These are phyloP conservation scores for Mycena galericulata DNA, from an alignment of 768 basidiomycete species.

Conservation along the genomic window DNA sequence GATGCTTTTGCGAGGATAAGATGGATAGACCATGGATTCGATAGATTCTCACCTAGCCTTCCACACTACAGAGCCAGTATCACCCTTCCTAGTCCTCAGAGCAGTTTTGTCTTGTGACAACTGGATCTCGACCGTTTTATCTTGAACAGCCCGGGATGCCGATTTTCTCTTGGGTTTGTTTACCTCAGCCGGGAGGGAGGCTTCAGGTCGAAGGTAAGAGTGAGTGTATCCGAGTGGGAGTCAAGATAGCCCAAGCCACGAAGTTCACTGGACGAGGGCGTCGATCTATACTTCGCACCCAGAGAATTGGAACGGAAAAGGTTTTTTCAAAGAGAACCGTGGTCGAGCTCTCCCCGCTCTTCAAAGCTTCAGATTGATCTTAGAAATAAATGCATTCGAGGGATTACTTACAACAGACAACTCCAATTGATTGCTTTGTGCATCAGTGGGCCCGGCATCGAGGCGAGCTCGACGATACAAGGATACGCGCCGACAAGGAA, in stretches of 20 bases:
- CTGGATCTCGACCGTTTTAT: slow-evolving; percentile 56
- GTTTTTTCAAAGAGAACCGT: too few species aligned
- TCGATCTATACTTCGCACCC: too few species aligned
- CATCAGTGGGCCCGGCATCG: too few species aligned
- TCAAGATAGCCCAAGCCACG: slow-evolving; percentile 76
- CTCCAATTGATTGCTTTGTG: too few species aligned
- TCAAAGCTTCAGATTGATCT: too few species aligned
- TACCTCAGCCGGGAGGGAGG: slow-evolving; percentile 26
- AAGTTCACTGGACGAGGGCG: slow-evolving; percentile 44
- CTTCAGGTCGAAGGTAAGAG: slow-evolving; percentile 67
- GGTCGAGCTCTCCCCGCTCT: too few species aligned
- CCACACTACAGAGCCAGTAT: slow-evolving; percentile 91
- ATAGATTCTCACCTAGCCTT: slow-evolving; percentile 72
- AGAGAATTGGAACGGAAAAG: too few species aligned
- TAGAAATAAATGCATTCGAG: too few species aligned
- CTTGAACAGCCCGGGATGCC: slow-evolving; percentile 29
- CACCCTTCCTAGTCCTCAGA: slow-evolving; percentile 77
- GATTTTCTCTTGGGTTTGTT: slow-evolving; percentile 42
- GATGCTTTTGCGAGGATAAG: too few species aligned
- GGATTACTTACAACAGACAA: too few species aligned
- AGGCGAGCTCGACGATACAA: too few species aligned
- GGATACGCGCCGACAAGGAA: too few species aligned
- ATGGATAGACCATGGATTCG: not conserved
- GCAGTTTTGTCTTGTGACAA: slow-evolving; percentile 83
- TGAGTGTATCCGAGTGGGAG: slow-evolving; percentile 67